Evolutionary conservation across 1,284 basidiomycete genomes (phyloP).

Genomic region (Pseudozyma flocculosa): DNA sequence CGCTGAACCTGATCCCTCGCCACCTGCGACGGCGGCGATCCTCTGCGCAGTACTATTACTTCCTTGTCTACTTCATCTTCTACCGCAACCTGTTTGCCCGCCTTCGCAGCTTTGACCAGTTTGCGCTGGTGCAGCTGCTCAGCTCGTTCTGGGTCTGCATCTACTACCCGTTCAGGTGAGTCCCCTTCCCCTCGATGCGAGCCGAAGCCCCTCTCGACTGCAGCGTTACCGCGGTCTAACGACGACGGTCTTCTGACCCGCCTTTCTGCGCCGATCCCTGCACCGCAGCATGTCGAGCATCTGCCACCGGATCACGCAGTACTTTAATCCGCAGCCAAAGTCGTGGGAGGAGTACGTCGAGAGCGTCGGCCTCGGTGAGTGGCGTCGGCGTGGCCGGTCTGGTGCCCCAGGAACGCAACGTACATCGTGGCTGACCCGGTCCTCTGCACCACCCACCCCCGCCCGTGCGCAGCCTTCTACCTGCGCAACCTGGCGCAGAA

Average conservation of each 20-base stretch:
- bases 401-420: no score
- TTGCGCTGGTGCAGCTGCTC: slow-evolving; percentile 63
- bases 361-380: slow-evolving; percentile 54
- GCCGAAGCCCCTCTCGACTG: not conserved
- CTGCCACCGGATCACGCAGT: slow-evolving; percentile 60
- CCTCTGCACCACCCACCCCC: not conserved
- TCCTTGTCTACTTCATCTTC: slow-evolving; percentile 59
- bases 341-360: slow-evolving; percentile 63
- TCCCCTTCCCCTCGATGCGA: not conserved
- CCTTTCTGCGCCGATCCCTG: no score
- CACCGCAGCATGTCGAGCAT: slow-evolving; percentile 60
- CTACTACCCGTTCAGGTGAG: slow-evolving; percentile 61
- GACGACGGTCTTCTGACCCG: no score
- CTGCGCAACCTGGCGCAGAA: slow-evolving; percentile 65
- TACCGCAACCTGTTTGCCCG: slow-evolving; percentile 61
- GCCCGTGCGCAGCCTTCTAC: slow-evolving; percentile 58
- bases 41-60: slow-evolving; percentile 58
- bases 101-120: slow-evolving; percentile 57
- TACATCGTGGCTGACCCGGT: no score
- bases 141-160: slow-evolving; percentile 63
- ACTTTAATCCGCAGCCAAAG: slow-evolving; percentile 61
- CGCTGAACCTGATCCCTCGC: no score
- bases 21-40: no score
- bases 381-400: not conserved
- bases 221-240: no score